Percentiles rank a stretch among this genome's conserved stretches.
These are phyloP conservation scores for Lolium perenne DNA, from an alignment of 176 grass and related monocot genomes.

Conservation along the genomic window DNA sequence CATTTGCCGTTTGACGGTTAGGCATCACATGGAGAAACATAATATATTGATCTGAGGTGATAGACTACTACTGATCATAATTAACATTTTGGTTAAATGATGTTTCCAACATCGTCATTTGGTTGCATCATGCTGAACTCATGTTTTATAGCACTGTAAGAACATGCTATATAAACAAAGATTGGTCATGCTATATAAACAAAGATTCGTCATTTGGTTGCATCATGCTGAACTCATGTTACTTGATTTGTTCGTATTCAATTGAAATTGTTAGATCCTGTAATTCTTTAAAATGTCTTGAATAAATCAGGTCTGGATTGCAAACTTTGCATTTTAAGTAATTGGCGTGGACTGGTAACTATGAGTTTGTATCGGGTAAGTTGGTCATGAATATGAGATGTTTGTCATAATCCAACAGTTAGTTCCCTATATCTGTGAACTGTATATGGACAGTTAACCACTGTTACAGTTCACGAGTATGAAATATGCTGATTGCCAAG, in stretches of 20 bases:
- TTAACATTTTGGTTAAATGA: not conserved
- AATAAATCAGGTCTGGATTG: not conserved
- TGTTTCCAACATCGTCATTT: not conserved
- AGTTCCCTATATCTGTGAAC: not conserved
- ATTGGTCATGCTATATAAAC: not conserved
- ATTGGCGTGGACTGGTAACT: conserved; percentile 1
- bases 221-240: not conserved
- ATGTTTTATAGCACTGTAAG: not conserved
- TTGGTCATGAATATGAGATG: not conserved
- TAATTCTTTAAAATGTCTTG: not conserved
- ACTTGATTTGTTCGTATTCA: not conserved
- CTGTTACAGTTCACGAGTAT: not conserved
- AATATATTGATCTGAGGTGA: conserved; percentile 18
- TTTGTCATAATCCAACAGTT: conserved; percentile 12
- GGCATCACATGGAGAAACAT: not conserved
- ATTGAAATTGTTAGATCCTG: not conserved
- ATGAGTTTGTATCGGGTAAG: not conserved
- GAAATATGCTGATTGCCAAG: not conserved
- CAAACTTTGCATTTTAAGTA: not conserved
- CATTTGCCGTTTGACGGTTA: not conserved
- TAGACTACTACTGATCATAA: not conserved
- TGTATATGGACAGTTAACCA: no score
- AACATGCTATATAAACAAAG: not conserved
- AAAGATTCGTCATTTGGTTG: not conserved
- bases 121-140: not conserved